A percentile compares a stretch with the other conserved stretches of the same genome.
phyloP scores from a whole-genome alignment of 352 stramenopile species.

The Pythium sp. region DNA sequence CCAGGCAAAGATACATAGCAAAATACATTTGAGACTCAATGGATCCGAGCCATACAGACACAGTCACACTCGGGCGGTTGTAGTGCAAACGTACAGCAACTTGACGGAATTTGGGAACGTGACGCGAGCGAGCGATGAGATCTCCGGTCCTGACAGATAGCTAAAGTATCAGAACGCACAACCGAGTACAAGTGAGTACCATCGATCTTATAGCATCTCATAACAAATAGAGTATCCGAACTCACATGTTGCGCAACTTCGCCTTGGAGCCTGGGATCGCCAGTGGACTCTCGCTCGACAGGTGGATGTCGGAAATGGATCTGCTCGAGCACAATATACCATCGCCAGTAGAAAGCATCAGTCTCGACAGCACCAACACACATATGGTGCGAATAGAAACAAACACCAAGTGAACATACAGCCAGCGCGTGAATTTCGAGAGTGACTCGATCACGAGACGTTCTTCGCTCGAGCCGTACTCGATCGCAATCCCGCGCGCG shows the following conservation, averaged over 20 bases:
- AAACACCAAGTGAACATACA: not conserved
- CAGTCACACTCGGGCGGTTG: too few relatives aligned
- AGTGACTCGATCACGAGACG: constrained; percentile 2
- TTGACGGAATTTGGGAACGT: not conserved
- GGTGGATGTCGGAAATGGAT: not conserved
- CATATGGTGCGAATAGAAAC: not conserved
- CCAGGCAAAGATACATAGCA: too few relatives aligned
- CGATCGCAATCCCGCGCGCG: not conserved
- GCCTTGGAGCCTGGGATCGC: not conserved
- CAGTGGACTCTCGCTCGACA: not conserved
- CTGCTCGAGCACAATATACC: not conserved
- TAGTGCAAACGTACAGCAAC: not conserved
- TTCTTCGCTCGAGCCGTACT: not conserved
- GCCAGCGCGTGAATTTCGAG: constrained; percentile 2
- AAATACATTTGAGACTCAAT: too few relatives aligned
- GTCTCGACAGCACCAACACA: not conserved
- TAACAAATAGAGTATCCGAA: not conserved
- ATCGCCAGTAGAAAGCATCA: not conserved
- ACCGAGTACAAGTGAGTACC: not conserved
- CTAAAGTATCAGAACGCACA: not conserved
- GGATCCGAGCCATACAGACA: too few relatives aligned
- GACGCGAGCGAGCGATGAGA: not conserved
- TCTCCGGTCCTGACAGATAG: not conserved
- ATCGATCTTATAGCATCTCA: too few relatives aligned
- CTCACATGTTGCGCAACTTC: not conserved